Percentiles rank a stretch among this genome's conserved stretches.
phyloP scores from a whole-genome alignment of 23 red algal species.

The Cyanidiococcus yangmingshanensis region DNA sequence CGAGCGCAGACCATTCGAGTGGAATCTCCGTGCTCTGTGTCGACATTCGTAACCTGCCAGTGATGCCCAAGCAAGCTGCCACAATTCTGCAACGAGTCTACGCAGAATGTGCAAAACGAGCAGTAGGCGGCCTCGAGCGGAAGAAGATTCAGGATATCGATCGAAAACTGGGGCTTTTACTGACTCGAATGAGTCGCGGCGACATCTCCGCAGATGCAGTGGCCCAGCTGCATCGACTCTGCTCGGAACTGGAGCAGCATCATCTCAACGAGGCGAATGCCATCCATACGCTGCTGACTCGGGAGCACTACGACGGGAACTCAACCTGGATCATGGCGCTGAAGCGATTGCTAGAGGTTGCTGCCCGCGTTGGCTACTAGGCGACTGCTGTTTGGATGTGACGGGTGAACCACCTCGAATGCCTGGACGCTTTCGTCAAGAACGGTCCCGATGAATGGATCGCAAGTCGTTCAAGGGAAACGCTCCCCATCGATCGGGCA shows the following conservation, averaged over 20 bases:
- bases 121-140: neutral
- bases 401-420: too few species aligned
- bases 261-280: slow-evolving; percentile 41
- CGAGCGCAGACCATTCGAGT: neutral
- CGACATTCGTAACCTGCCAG: slow-evolving; percentile 55
- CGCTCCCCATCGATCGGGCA: too few species aligned
- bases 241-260: slow-evolving; percentile 42
- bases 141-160: slow-evolving; percentile 91
- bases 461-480: too few species aligned
- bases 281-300: slow-evolving; percentile 37
- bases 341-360: slow-evolving; percentile 31
- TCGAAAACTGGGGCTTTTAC: slow-evolving; percentile 58
- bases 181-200: slow-evolving; percentile 43
- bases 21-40: slow-evolving; percentile 18
- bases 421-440: too few species aligned
- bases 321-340: slow-evolving; percentile 38
- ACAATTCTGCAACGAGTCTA: slow-evolving; percentile 30
- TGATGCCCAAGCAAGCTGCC: slow-evolving; percentile 43
- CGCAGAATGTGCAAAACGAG: slow-evolving; percentile 2
- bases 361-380: slow-evolving; percentile 12
- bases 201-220: slow-evolving; percentile 39
- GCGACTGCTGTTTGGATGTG: too few species aligned
- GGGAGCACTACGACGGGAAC: slow-evolving; percentile 49
- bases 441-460: too few species aligned
- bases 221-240: slow-evolving; percentile 35